Base-by-base conservation (phyloP, 768 basidiomycete genomes). In the Pulveroboletus frians region DNA sequence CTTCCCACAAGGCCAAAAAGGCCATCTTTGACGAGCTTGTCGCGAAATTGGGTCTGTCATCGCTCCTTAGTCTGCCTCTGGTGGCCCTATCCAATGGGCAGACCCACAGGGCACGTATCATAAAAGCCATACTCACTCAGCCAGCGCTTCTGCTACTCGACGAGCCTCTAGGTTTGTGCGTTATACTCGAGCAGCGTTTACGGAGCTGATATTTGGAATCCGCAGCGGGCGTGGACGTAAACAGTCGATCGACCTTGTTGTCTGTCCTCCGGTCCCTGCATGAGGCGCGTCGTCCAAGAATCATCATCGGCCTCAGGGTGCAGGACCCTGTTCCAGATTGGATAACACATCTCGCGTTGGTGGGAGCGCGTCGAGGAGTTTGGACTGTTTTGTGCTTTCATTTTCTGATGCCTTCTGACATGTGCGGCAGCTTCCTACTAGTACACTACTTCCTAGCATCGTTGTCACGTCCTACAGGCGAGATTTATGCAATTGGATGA, bases 31-130 rank as follows among this genome's bases (percentile, higher is more conserved):
- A 80, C 4, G 65, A 71, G 2, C 64, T 89, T n/a, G 73, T 80
- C 0, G 67, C 71, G 3, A 65, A 68, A 40, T 75, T 97, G 63
- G 76, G 76, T 9, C 70, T 97, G 35, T 63, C 66, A 2, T 56
- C 72, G 5, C 68, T 94, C 21, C 71, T 98, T n/a, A 84, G 93
- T 60, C 61, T 95, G 5, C 95, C 95, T 0, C 64, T 89, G 4
- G 75, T 97, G 8, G 89, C 89, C 0, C 65, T 98, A 44, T 90
- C 87, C 53, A 95, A 94, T 59, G 95, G 95, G 0, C 94, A 99
- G 71, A 97, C 85, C 27, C 72, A 94, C 34, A 71, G 91, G 15
- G 92, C 92, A 5, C 73, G 93, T 39, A 88, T 99, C 40, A 74
- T 88, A 9, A 80, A 84, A 54, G 88, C 88, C 0, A 66, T 97